Conservation (phyloP, 2,329 filamentous ascomycete species). For the Monilinia vaccinii-corymbosi region DNA sequence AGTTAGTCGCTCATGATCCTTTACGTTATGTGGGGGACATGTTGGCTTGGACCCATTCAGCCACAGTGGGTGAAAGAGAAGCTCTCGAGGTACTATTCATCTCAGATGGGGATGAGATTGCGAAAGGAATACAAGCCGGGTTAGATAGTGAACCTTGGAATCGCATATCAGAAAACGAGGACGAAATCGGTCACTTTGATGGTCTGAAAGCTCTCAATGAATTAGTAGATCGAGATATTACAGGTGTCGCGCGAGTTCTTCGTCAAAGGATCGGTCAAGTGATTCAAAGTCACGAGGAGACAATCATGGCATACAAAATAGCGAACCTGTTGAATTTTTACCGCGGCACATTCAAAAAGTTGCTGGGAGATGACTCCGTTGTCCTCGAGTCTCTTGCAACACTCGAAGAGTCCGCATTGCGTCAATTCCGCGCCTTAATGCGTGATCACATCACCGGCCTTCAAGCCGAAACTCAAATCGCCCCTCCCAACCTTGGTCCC, state of each 20-base stretch:
- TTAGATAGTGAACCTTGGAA: constrained; percentile 80
- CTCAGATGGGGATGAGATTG: constrained; percentile 80
- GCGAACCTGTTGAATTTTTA: constrained; percentile 88
- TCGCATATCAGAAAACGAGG: constrained; percentile 49
- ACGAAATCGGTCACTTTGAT: constrained; percentile 57
- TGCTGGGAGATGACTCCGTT: constrained; percentile 61
- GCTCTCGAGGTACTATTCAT: constrained; percentile 87
- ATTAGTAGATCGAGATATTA: constrained; percentile 77
- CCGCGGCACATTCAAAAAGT: constrained; percentile 69
- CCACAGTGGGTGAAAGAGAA: constrained; percentile 87
- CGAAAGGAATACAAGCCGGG: constrained; percentile 69
- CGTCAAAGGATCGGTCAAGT: constrained; percentile 85
- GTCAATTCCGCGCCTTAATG: constrained; percentile 74
- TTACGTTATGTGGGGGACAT: constrained; percentile 92
- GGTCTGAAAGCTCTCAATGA: constrained; percentile 73
- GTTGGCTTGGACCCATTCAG: constrained; percentile 93
- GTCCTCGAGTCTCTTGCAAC: constrained; percentile 59
- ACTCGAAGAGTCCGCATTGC: constrained; percentile 67
- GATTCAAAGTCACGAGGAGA: constrained; percentile 85
- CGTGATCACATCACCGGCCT: constrained; percentile 69
- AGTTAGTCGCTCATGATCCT: constrained; percentile 85
- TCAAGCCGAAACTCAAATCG: constrained; percentile 61
- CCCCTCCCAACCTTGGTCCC: constrained; percentile 63
- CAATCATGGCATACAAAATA: constrained; percentile 79
- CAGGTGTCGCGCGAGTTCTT: constrained; percentile 73